These are phyloP conservation scores for Ganoderma multipileum DNA, from an alignment of 1,284 basidiomycete genomes.

Conservation along the genomic window DNA sequence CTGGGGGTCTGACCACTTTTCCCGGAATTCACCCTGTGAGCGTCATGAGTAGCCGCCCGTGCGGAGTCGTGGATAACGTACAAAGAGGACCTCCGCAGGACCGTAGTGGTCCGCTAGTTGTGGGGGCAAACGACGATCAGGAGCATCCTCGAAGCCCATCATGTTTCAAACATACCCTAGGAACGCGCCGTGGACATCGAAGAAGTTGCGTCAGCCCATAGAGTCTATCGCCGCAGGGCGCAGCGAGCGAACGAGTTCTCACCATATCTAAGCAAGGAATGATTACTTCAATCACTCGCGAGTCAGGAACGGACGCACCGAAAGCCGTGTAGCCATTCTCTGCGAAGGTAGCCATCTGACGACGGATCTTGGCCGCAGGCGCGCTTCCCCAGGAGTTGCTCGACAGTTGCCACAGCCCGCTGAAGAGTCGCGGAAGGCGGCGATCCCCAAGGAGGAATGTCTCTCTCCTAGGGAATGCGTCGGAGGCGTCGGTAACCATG, in stretches of 20 bases:
- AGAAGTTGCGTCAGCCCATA: neutral
- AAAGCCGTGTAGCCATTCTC: constrained; percentile 76
- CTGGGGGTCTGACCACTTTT: constrained; percentile 49
- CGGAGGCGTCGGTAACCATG: constrained; percentile 18
- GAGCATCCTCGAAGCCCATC: neutral
- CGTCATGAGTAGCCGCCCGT: constrained; percentile 8
- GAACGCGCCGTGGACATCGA: neutral
- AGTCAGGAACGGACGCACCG: constrained; percentile 15
- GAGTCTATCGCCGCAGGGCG: neutral
- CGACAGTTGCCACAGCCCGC: constrained; percentile 84
- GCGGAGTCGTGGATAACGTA: constrained; percentile 37
- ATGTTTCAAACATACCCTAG: constrained; percentile 26
- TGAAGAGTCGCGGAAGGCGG: constrained; percentile 71
- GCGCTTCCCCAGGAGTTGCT: constrained; percentile 84
- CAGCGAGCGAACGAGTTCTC: constrained; percentile 20
- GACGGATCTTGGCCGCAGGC: constrained; percentile 66
- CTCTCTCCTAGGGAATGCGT: constrained; percentile 11
- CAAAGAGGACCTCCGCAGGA: constrained; percentile 78
- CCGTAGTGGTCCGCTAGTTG: constrained; percentile 82
- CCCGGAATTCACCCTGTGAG: constrained; percentile 70
- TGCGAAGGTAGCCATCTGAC: constrained; percentile 70
- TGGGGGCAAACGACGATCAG: neutral
- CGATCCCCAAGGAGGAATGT: constrained; percentile 68
- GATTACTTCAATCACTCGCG: constrained; percentile 3
- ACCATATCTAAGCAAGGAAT: constrained; percentile 46